Percentiles rank a stretch among this genome's conserved stretches.
These are phyloP conservation scores for Allantophomopsis lycopodina DNA, from an alignment of 2,329 filamentous ascomycete genomes.

Conservation along the genomic window DNA sequence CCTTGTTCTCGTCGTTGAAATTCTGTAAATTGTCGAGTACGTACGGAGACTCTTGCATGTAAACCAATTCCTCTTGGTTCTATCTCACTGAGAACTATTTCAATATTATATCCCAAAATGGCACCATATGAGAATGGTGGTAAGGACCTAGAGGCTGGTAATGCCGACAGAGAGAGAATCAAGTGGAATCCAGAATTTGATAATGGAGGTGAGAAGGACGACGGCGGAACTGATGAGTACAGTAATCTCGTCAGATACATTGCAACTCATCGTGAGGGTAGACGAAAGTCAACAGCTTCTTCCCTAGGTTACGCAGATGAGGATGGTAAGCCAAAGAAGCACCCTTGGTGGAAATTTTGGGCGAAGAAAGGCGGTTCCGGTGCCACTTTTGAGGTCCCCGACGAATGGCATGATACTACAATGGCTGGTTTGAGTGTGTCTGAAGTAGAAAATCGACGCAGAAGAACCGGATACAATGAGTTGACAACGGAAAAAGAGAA, in stretches of 20 bases:
- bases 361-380: constrained; percentile 24
- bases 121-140: too few relatives aligned
- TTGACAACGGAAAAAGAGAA: constrained; percentile 63
- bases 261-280: constrained; percentile 43
- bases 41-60: too few relatives aligned
- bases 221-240: constrained; percentile 38
- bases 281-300: constrained; percentile 21
- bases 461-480: constrained; percentile 58
- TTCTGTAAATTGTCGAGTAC: too few relatives aligned
- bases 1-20: too few relatives aligned
- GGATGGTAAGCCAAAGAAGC: constrained; percentile 17
- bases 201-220: constrained; percentile 1
- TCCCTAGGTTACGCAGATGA: constrained; percentile 21
- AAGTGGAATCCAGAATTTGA: background rate
- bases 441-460: constrained; percentile 51
- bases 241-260: constrained; percentile 53
- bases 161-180: background rate
- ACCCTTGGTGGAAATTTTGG: constrained; percentile 8
- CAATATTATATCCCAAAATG: too few relatives aligned
- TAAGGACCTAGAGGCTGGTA: too few relatives aligned
- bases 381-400: constrained; percentile 29
- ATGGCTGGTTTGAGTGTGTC: constrained; percentile 44
- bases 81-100: too few relatives aligned
- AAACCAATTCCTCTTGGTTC: too few relatives aligned
- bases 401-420: constrained; percentile 58